A percentile compares a stretch with the other conserved stretches of the same genome.
phyloP scores from a whole-genome alignment of 257 asterid species.

The Nicotiana otophora region DNA sequence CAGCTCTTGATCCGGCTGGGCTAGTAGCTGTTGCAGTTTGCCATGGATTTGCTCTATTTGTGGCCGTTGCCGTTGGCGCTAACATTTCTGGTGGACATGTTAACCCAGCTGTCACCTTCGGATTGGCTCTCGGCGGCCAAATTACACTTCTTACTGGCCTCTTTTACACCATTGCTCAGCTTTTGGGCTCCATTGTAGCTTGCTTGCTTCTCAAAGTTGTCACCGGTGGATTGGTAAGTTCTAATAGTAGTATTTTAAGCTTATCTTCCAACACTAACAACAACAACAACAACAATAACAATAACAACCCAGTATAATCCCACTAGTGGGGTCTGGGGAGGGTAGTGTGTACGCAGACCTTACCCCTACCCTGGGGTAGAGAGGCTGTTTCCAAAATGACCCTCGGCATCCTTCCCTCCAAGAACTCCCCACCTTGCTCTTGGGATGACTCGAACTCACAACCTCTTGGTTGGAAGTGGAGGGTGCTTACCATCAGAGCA shows the following conservation, averaged over 20 bases:
- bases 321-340: too few species aligned
- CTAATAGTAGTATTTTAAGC: background rate
- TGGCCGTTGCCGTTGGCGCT: conserved; percentile 72
- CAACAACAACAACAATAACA: too few species aligned
- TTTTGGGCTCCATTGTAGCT: conserved; percentile 59
- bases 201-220: conserved; percentile 52
- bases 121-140: conserved; percentile 78
- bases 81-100: conserved; percentile 92
- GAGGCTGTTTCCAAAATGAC: too few species aligned
- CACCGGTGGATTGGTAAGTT: conserved; percentile 76
- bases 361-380: too few species aligned
- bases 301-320: too few species aligned
- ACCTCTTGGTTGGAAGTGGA: too few species aligned
- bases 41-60: conserved; percentile 39
- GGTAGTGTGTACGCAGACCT: too few species aligned
- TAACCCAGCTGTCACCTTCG: conserved; percentile 84
- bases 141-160: conserved; percentile 70
- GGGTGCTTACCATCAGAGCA: too few species aligned
- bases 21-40: conserved; percentile 19
- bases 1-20: conserved; percentile 19
- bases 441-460: too few species aligned
- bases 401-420: too few species aligned
- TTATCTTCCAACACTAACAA: too few species aligned
- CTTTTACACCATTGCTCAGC: conserved; percentile 76
- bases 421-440: too few species aligned